These are phyloP conservation scores for Cyberlindnera galapagoensis DNA, from an alignment of 805 yeast species.

Conservation along the genomic window DNA sequence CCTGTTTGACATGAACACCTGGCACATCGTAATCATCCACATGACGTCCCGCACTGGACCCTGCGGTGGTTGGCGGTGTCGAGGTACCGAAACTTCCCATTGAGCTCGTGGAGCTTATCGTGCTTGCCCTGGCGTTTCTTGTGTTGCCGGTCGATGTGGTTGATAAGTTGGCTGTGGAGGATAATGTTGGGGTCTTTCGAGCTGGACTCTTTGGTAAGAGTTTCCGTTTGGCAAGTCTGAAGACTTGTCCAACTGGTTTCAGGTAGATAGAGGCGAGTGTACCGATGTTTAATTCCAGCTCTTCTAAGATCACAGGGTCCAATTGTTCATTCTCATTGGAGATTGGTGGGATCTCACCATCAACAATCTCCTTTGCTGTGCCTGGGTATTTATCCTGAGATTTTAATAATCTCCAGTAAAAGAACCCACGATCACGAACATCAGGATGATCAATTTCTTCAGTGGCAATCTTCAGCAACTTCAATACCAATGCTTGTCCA, in stretches of 20 bases:
- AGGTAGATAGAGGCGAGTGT: slow-evolving; percentile 76
- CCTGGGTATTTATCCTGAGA: slow-evolving; percentile 34
- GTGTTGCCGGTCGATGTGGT: too few species aligned
- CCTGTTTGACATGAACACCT: slow-evolving; percentile 29
- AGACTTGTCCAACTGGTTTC: slow-evolving; percentile 77
- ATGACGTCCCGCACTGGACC: slow-evolving; percentile 11
- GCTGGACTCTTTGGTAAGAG: slow-evolving; percentile 45
- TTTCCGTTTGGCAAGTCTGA: slow-evolving; percentile 54
- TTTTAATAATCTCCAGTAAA: slow-evolving; percentile 79
- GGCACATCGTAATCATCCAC: slow-evolving; percentile 36
- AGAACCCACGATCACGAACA: slow-evolving; percentile 74
- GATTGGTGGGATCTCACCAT: slow-evolving; percentile 56
- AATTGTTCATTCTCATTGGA: slow-evolving; percentile 61
- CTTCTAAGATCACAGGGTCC: slow-evolving; percentile 68
- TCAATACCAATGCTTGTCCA: slow-evolving; percentile 52
- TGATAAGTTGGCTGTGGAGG: too few species aligned
- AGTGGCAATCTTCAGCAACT: slow-evolving; percentile 58
- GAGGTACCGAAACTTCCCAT: background rate
- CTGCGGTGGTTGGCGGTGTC: background rate
- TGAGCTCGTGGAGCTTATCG: slow-evolving; percentile 5
- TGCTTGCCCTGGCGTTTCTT: too few species aligned
- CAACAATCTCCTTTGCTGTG: slow-evolving; percentile 46
- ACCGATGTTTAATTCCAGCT: slow-evolving; percentile 76
- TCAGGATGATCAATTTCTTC: slow-evolving; percentile 80
- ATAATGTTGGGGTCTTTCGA: too few species aligned